These are phyloP conservation scores for Cucumis sativus DNA, from an alignment of 306 rosid species.

Conservation along the genomic window Cucumber_9930_V3 NC_026656.2:8152001-8152500, in stretches of 20 bases:
- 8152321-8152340: background rate
- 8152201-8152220: background rate
- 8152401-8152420: background rate
- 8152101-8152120: background rate
- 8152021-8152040: background rate
- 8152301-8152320: background rate
- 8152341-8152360: background rate
- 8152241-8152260: background rate
- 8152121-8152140: background rate
- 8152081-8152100: background rate
- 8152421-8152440: background rate
- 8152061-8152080: background rate
- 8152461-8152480: background rate
- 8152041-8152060: no score
- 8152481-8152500: background rate
- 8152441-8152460: background rate
- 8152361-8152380: background rate
- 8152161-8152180: background rate
- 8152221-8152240: background rate
- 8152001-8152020: background rate
- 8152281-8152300: background rate
- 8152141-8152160: background rate
- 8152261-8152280: background rate
- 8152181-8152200: background rate
- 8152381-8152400: background rate